These are phyloP conservation scores for Suhomyces xylopsoci DNA, from an alignment of 805 yeast genomes.

Conservation along the genomic window DNA sequence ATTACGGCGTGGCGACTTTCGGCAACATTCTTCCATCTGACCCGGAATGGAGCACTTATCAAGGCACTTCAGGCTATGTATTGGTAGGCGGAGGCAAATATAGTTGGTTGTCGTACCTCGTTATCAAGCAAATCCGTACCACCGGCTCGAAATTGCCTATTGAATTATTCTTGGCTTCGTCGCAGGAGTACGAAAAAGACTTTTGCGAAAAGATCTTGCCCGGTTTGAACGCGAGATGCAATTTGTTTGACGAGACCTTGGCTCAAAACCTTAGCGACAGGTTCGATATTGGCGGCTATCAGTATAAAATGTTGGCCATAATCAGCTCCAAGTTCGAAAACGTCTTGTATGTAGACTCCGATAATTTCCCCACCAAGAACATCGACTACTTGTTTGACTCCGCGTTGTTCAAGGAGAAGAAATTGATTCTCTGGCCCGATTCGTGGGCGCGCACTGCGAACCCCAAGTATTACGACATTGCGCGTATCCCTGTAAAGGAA, in stretches of 20 bases:
- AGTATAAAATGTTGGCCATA: constrained; percentile 55
- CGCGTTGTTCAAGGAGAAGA: constrained; percentile 43
- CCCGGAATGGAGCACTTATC: constrained; percentile 39
- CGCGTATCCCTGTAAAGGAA: constrained; percentile 34
- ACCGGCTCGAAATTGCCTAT: constrained; percentile 47
- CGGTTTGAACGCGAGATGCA: constrained; percentile 44
- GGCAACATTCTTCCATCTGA: constrained; percentile 30
- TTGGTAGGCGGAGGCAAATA: constrained; percentile 53
- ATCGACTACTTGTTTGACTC: constrained; percentile 47
- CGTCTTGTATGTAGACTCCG: constrained; percentile 50
- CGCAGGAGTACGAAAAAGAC: constrained; percentile 42
- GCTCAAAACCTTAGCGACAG: constrained; percentile 11
- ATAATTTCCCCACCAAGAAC: constrained; percentile 43
- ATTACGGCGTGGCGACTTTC: constrained; percentile 29
- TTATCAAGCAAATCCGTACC: constrained; percentile 44
- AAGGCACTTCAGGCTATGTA: constrained; percentile 39
- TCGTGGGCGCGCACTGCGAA: constrained; percentile 68
- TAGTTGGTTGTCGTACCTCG: constrained; percentile 49
- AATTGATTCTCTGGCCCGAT: constrained; percentile 65
- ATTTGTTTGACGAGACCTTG: constrained; percentile 34
- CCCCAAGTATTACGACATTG: constrained; percentile 57
- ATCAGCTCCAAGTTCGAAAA: constrained; percentile 56
- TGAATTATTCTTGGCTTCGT: constrained; percentile 47
- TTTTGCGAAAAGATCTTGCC: constrained; percentile 48
- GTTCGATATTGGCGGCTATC: constrained; percentile 43